Conservation (phyloP, 805 yeast species). For the Metschnikowia henanensis region DNA sequence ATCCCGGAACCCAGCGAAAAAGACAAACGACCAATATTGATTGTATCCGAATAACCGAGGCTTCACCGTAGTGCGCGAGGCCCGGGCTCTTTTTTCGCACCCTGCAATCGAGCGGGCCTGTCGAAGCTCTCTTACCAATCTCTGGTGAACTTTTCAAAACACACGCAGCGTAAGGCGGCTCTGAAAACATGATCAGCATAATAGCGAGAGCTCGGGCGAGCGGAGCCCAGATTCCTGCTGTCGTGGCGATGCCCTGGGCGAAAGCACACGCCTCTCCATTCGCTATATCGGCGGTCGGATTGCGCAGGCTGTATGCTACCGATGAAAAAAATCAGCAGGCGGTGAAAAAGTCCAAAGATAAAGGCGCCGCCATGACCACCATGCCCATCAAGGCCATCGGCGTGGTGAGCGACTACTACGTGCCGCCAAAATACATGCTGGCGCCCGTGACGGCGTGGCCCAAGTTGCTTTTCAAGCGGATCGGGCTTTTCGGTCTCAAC, state of each 20-base stretch:
- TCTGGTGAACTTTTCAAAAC: too few relatives aligned
- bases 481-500: slow-evolving; percentile 67
- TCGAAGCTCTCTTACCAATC: too few relatives aligned
- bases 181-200: slow-evolving; percentile 2
- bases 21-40: too few relatives aligned
- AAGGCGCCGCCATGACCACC: slow-evolving; percentile 33
- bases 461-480: slow-evolving; percentile 53
- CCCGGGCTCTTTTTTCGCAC: too few relatives aligned
- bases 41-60: too few relatives aligned
- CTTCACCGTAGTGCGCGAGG: too few relatives aligned
- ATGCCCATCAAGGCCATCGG: slow-evolving; percentile 39
- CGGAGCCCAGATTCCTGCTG: neutral
- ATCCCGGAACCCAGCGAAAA: too few relatives aligned
- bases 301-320: slow-evolving; percentile 15
- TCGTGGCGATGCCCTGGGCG: neutral
- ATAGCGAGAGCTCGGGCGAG: slow-evolving; percentile 5
- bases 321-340: slow-evolving; percentile 16
- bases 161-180: too few relatives aligned
- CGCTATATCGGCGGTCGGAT: neutral
- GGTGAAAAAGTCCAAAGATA: slow-evolving; percentile 1
- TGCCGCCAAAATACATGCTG: slow-evolving; percentile 36
- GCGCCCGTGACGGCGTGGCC: slow-evolving; percentile 37
- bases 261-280: neutral
- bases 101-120: too few relatives aligned
- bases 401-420: slow-evolving; percentile 43